These are phyloP conservation scores for Breviolum minutum DNA, from an alignment of 73 alveolate species.

Conservation along the genomic window DNA sequence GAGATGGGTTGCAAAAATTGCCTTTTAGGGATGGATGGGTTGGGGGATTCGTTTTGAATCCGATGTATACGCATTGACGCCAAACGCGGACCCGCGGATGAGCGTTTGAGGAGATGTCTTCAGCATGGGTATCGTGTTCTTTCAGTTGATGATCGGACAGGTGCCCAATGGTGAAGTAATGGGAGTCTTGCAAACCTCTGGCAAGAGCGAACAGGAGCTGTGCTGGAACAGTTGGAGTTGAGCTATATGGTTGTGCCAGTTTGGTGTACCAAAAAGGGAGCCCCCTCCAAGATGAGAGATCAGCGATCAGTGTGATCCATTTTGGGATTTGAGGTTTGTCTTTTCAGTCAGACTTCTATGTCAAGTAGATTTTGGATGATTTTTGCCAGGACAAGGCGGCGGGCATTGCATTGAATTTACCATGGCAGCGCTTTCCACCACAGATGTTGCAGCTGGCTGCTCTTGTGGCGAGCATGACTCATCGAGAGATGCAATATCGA, in stretches of 20 bases:
- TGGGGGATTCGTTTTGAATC: no score
- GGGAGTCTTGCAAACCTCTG: conserved; percentile 39
- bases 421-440: conserved; percentile 44
- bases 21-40: no score
- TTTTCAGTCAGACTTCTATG: no score
- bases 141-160: conserved; percentile 45
- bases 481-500: conserved; percentile 35
- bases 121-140: conserved; percentile 55
- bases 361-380: no score
- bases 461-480: conserved; percentile 23
- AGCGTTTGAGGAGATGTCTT: conserved; percentile 1
- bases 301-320: no score
- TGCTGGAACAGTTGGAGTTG: neutral
- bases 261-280: no score
- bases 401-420: neutral
- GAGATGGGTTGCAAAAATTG: no score
- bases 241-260: no score
- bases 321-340: no score
- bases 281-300: no score
- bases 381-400: conserved; percentile 11
- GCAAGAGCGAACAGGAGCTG: conserved; percentile 33
- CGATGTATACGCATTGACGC: no score
- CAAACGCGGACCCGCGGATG: no score
- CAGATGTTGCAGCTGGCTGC: conserved; percentile 28
- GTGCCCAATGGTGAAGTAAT: conserved; percentile 29